phyloP scores from a whole-genome alignment of 208 protist species.

The Trypanosoma platydactyli region DNA sequence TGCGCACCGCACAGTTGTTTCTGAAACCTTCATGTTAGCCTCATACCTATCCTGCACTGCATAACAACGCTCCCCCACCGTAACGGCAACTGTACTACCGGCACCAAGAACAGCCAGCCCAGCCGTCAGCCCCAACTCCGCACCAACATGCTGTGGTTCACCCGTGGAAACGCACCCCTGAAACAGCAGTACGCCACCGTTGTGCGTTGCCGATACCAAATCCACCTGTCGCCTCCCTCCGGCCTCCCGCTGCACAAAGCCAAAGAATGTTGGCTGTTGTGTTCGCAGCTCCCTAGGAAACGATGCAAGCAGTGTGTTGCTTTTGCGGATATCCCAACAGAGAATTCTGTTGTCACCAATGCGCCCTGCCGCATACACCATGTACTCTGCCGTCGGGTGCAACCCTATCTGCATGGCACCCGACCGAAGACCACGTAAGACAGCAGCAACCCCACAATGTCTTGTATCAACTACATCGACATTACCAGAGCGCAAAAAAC shows the following conservation, averaged over 20 bases:
- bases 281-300: conserved; percentile 36
- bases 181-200: conserved; percentile 49
- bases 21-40: conserved; percentile 1
- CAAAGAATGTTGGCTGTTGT: conserved; percentile 54
- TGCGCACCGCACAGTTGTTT: conserved; percentile 3
- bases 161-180: background rate
- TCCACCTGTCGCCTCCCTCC: conserved; percentile 5
- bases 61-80: conserved; percentile 29
- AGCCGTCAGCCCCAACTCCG: conserved; percentile 30
- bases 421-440: conserved; percentile 36
- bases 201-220: conserved; percentile 49
- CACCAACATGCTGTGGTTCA: conserved; percentile 6
- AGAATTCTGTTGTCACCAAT: conserved; percentile 49
- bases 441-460: conserved; percentile 40
- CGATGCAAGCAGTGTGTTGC: conserved; percentile 29
- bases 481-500: conserved; percentile 47
- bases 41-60: conserved; percentile 20
- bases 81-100: conserved; percentile 22
- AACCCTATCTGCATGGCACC: conserved; percentile 24
- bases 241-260: conserved; percentile 26
- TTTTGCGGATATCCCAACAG: conserved; percentile 67
- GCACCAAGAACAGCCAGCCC: conserved; percentile 30
- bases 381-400: conserved; percentile 23
- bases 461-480: conserved; percentile 72
- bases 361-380: conserved; percentile 41